A percentile compares a stretch with the other conserved stretches of the same genome.
Evolutionary conservation across 208 protist species (phyloP).

Genomic region (Crithidia brevicula): DNA sequence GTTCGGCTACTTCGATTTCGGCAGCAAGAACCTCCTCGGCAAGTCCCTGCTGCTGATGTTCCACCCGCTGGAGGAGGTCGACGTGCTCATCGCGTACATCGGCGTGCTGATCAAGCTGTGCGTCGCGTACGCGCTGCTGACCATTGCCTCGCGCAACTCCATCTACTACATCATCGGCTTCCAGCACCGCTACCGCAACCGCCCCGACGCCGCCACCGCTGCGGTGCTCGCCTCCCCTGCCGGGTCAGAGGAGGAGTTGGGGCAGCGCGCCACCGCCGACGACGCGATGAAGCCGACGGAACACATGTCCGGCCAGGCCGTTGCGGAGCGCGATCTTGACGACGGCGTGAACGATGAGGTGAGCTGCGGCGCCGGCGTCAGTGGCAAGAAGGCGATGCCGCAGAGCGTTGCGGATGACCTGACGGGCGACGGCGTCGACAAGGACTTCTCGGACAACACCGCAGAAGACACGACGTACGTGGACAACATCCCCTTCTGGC

Average conservation of each 20-base stretch:
- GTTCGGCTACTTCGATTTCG: constrained; percentile 80
- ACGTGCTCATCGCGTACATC: constrained; percentile 53
- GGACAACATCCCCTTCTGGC: too few relatives aligned
- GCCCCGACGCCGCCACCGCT: background rate
- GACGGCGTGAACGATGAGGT: constrained; percentile 4
- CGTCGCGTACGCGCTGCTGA: constrained; percentile 55
- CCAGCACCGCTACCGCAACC: constrained; percentile 43
- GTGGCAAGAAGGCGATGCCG: constrained; percentile 9
- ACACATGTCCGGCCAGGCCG: background rate
- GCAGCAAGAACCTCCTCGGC: constrained; percentile 22
- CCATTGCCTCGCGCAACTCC: constrained; percentile 51
- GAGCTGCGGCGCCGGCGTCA: background rate
- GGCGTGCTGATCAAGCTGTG: constrained; percentile 66
- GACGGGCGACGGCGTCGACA: background rate
- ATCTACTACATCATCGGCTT: constrained; percentile 61
- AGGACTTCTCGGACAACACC: constrained; percentile 10
- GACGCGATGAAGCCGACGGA: background rate
- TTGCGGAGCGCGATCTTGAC: background rate
- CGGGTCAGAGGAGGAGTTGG: constrained; percentile 4
- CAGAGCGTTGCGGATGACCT: constrained; percentile 1
- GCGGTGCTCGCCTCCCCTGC: background rate
- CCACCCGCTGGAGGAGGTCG: constrained; percentile 47
- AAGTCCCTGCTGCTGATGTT: constrained; percentile 63
- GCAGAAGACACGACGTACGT: too few relatives aligned
- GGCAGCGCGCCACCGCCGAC: background rate